These are phyloP conservation scores for Xylaria acuta DNA, from an alignment of 495 filamentous ascomycete genomes.

Conservation along the genomic window DNA sequence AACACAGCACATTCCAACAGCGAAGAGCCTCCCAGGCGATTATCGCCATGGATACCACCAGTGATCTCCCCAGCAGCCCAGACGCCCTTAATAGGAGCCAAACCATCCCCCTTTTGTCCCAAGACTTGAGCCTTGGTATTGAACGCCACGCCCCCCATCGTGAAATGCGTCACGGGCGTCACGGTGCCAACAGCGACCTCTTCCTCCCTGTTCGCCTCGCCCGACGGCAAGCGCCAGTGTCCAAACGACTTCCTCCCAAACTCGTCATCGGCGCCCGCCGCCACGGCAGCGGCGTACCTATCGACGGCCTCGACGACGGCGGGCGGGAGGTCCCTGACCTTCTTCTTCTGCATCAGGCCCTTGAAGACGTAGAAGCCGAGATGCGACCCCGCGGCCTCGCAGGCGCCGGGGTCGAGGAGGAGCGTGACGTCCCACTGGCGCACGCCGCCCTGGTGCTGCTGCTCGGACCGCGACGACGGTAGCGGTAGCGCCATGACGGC, in stretches of 20 bases:
- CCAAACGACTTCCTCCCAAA: constrained; percentile 58
- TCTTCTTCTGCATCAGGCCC: constrained; percentile 59
- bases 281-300: constrained; percentile 50
- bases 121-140: constrained; percentile 52
- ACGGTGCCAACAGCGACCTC: constrained; percentile 62
- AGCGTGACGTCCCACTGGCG: constrained; percentile 62
- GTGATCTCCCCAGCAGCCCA: constrained; percentile 64
- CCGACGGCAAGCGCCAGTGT: constrained; percentile 56
- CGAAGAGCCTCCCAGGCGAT: constrained; percentile 58
- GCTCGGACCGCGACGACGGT: no score
- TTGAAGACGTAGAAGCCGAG: constrained; percentile 66
- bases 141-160: constrained; percentile 62
- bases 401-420: constrained; percentile 63
- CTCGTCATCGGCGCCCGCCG: constrained; percentile 44
- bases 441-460: background rate
- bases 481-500: constrained; percentile 53
- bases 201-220: constrained; percentile 49
- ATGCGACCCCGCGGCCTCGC: constrained; percentile 56
- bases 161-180: constrained; percentile 67
- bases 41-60: constrained; percentile 63
- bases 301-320: constrained; percentile 48
- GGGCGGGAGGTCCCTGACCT: constrained; percentile 54
- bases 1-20: constrained; percentile 66
- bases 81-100: constrained; percentile 49
- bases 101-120: constrained; percentile 30